A percentile compares a stretch with the other conserved stretches of the same genome.
Evolutionary conservation across 2,329 filamentous ascomycete species (phyloP).

Genomic region (Penicillium sp.): DNA sequence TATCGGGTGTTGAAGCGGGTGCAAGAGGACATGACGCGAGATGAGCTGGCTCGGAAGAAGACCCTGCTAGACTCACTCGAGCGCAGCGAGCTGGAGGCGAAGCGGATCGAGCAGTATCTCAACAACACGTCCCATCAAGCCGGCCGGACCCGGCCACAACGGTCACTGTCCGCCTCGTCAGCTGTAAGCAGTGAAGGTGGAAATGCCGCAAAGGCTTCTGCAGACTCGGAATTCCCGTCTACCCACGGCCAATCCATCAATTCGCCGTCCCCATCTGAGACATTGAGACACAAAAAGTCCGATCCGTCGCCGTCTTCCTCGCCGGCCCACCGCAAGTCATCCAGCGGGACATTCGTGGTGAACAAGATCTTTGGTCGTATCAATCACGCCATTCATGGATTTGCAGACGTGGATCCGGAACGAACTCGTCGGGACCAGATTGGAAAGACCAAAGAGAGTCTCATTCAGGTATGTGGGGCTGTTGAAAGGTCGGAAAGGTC

Average conservation of each 20-base stretch:
- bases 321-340: constrained; percentile 68
- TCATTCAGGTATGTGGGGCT: constrained; percentile 52
- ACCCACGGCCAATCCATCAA: constrained; percentile 70
- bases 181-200: constrained; percentile 49
- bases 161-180: constrained; percentile 60
- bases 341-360: constrained; percentile 85
- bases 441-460: constrained; percentile 86
- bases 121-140: constrained; percentile 54
- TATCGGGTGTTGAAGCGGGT: constrained; percentile 91
- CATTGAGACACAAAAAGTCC: constrained; percentile 45
- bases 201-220: constrained; percentile 67
- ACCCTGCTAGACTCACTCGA: constrained; percentile 81
- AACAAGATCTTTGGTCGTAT: constrained; percentile 91
- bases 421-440: constrained; percentile 87
- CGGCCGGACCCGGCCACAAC: constrained; percentile 49
- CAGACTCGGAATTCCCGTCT: constrained; percentile 91
- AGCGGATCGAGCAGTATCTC: constrained; percentile 89
- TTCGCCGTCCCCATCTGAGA: constrained; percentile 65
- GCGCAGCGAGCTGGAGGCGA: constrained; percentile 85
- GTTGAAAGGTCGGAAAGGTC: not conserved
- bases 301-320: constrained; percentile 27
- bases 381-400: constrained; percentile 90
- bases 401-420: constrained; percentile 94
- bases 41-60: constrained; percentile 85
- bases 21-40: constrained; percentile 94